Conservation (phyloP, 2,329 filamentous ascomycete genomes). For the Trichoderma guizhouense region DNA sequence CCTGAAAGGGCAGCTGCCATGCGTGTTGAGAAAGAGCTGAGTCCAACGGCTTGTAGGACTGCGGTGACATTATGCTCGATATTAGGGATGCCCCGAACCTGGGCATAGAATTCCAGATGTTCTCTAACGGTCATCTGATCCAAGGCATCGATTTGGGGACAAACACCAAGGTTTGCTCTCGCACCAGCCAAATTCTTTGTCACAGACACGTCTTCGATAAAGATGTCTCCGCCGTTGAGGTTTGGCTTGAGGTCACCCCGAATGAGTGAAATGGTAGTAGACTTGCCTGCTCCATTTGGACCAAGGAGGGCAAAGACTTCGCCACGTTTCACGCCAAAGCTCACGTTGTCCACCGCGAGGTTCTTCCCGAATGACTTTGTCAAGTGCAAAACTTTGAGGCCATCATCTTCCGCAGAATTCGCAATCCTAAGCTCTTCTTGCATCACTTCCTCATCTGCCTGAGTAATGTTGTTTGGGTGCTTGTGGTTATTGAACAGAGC, state of each 20-base stretch:
- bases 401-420: constrained; percentile 46
- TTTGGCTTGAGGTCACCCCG: constrained; percentile 81
- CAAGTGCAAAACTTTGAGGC: constrained; percentile 74
- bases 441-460: constrained; percentile 57
- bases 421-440: constrained; percentile 63
- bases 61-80: constrained; percentile 73
- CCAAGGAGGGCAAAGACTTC: constrained; percentile 88
- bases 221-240: constrained; percentile 68
- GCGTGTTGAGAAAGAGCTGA: constrained; percentile 65
- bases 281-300: constrained; percentile 89
- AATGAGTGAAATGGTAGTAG: constrained; percentile 83
- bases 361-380: constrained; percentile 75
- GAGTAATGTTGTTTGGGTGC: constrained; percentile 19
- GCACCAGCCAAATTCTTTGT: constrained; percentile 68
- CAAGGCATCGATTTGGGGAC: constrained; percentile 83
- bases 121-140: constrained; percentile 88
- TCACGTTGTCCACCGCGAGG: constrained; percentile 82
- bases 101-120: constrained; percentile 84
- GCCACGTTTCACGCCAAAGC: constrained; percentile 73
- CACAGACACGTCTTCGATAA: constrained; percentile 75
- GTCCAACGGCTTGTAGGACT: constrained; percentile 76
- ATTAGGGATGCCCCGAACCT: constrained; percentile 72
- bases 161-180: constrained; percentile 79
- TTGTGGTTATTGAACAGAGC: constrained; percentile 37
- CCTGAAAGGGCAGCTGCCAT: constrained; percentile 80